Evolutionary conservation across 345 rosid species (phyloP).

Genomic region (Carallia pectinifolia): DNA sequence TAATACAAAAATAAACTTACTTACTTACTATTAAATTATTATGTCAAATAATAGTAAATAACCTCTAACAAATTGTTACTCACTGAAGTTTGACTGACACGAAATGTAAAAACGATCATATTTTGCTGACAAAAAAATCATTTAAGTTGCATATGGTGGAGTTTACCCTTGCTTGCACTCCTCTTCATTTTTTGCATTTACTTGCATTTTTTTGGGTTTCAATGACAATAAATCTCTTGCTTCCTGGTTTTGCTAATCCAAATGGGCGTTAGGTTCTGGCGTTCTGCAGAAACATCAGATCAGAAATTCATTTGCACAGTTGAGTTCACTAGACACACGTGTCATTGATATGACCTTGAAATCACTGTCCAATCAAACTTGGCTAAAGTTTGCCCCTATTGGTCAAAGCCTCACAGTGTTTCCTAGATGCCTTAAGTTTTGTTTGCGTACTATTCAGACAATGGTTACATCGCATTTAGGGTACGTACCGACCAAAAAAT

Average conservation of each 20-base stretch:
- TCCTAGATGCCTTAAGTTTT: background rate
- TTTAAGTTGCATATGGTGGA: too few species aligned
- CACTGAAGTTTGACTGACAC: too few species aligned
- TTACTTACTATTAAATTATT: too few species aligned
- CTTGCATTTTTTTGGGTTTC: too few species aligned
- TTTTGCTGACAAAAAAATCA: too few species aligned
- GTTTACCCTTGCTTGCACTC: too few species aligned
- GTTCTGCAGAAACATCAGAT: background rate
- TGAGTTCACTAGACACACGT: conserved; percentile 11
- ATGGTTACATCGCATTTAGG: background rate
- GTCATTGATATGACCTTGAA: conserved; percentile 17
- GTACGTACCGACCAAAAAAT: background rate
- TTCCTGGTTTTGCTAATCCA: background rate
- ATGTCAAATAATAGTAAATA: too few species aligned
- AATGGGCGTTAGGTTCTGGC: background rate
- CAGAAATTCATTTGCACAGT: background rate
- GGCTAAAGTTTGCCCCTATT: background rate
- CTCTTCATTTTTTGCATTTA: too few species aligned
- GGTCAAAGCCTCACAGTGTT: background rate
- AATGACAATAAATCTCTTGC: background rate
- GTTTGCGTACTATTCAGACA: too few species aligned
- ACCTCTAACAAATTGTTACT: too few species aligned
- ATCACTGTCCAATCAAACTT: conserved; percentile 6
- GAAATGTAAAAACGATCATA: too few species aligned
- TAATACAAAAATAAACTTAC: too few species aligned